Percentiles rank a stretch among this genome's conserved stretches.
These are phyloP conservation scores for Mycena amicta DNA, from an alignment of 768 basidiomycete species.

Conservation along the genomic window DNA sequence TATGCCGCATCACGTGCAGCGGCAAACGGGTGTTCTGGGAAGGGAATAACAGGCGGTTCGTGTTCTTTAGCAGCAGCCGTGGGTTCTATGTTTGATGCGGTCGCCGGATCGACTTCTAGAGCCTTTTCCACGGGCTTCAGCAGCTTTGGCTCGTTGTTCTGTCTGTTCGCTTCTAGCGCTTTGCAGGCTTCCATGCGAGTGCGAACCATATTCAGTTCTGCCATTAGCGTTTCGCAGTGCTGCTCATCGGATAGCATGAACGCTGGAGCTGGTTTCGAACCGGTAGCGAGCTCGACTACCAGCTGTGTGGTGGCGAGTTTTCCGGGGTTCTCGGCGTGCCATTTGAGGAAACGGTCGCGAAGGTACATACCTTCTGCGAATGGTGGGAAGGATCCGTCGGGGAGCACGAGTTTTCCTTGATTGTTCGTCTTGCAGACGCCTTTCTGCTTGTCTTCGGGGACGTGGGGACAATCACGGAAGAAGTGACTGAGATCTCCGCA, in stretches of 20 bases:
- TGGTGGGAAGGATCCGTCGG: constrained; percentile 2
- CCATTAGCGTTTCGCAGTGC: too few species aligned
- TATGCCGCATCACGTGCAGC: constrained; percentile 14
- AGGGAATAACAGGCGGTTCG: too few species aligned
- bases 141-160: too few species aligned
- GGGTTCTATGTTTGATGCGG: too few species aligned
- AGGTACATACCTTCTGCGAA: not conserved
- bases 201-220: too few species aligned
- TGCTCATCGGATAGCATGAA: too few species aligned
- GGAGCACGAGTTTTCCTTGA: not conserved
- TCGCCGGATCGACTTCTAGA: too few species aligned
- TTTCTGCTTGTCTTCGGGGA: not conserved
- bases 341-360: constrained; percentile 4
- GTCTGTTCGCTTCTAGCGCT: too few species aligned
- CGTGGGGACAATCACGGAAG: constrained; percentile 38
- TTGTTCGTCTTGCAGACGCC: not conserved
- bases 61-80: too few species aligned
- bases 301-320: not conserved
- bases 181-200: too few species aligned
- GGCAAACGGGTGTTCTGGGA: constrained; percentile 4
- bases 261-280: too few species aligned
- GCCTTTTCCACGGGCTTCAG: too few species aligned
- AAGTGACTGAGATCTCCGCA: constrained; percentile 43
- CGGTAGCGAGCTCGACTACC: constrained; percentile 2
- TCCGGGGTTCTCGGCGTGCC: constrained; percentile 6